Conservation (phyloP, 805 yeast species). For the Hanseniaspora mollemarum region DNA sequence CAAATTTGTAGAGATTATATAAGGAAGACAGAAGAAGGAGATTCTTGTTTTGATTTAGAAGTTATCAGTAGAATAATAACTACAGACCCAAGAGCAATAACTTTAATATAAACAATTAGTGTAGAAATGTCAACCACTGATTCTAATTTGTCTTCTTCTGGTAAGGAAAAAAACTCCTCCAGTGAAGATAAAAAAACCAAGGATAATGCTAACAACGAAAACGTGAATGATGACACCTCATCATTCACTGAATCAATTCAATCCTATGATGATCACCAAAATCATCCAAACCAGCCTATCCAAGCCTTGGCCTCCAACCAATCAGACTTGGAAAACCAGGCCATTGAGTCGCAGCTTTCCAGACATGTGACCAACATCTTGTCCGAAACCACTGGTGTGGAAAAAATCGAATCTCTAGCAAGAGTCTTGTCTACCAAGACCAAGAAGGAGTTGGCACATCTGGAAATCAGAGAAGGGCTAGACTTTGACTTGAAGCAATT, state of each 20-base stretch:
- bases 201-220: not conserved
- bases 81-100: no score
- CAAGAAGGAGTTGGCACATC: conserved; percentile 34
- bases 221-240: conserved; percentile 9
- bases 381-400: conserved; percentile 30
- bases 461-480: conserved; percentile 35
- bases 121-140: not conserved
- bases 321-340: conserved; percentile 21
- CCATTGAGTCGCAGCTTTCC: conserved; percentile 24
- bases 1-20: no score
- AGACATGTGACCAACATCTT: conserved; percentile 27
- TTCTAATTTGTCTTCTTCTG: conserved; percentile 9
- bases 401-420: conserved; percentile 39
- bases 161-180: not conserved
- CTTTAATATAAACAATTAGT: not conserved
- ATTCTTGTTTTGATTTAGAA: no score
- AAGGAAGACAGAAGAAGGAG: no score
- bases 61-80: no score
- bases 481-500: conserved; percentile 39
- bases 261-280: conserved; percentile 14
- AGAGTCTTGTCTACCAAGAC: conserved; percentile 42
- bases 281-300: conserved; percentile 6
- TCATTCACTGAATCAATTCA: conserved; percentile 16
- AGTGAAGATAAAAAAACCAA: not conserved
- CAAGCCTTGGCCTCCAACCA: conserved; percentile 6